These are phyloP conservation scores for Backusella luteola DNA, from an alignment of 192 early-diverging fungal genomes.

Conservation along the genomic window DNA sequence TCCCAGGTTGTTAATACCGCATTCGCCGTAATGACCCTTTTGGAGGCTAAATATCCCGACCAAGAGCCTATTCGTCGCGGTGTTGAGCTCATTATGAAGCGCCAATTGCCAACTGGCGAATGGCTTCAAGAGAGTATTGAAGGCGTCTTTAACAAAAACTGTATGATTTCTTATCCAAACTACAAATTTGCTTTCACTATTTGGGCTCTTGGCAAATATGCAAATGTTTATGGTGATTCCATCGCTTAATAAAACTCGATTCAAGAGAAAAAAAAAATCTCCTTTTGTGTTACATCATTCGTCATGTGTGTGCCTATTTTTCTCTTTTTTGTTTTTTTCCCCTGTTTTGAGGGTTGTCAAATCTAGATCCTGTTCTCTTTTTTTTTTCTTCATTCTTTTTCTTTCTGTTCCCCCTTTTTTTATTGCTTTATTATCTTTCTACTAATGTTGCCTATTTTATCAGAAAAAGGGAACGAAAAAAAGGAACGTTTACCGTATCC, in stretches of 20 bases:
- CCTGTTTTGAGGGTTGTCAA: slow-evolving; percentile 7
- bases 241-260: background rate
- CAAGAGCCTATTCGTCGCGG: slow-evolving; percentile 63
- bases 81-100: slow-evolving; percentile 73
- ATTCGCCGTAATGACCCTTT: slow-evolving; percentile 83
- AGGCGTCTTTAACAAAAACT: slow-evolving; percentile 96
- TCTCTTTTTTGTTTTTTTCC: background rate
- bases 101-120: slow-evolving; percentile 89
- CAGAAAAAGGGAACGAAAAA: background rate
- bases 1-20: slow-evolving; percentile 94
- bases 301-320: background rate
- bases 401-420: background rate
- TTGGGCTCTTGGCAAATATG: slow-evolving; percentile 88
- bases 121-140: slow-evolving; percentile 98
- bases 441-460: background rate
- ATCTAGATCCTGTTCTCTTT: background rate
- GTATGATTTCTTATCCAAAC: slow-evolving; percentile 86
- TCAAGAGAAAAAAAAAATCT: background rate
- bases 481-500: background rate
- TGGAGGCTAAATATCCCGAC: slow-evolving; percentile 88
- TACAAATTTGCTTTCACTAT: slow-evolving; percentile 92
- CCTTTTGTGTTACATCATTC: slow-evolving; percentile 5
- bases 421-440: background rate
- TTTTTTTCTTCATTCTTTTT: slow-evolving; percentile 5
- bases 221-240: slow-evolving; percentile 63